phyloP scores from a whole-genome alignment of 345 rosid genomes.

The Bretschneidera sinensis region DNA sequence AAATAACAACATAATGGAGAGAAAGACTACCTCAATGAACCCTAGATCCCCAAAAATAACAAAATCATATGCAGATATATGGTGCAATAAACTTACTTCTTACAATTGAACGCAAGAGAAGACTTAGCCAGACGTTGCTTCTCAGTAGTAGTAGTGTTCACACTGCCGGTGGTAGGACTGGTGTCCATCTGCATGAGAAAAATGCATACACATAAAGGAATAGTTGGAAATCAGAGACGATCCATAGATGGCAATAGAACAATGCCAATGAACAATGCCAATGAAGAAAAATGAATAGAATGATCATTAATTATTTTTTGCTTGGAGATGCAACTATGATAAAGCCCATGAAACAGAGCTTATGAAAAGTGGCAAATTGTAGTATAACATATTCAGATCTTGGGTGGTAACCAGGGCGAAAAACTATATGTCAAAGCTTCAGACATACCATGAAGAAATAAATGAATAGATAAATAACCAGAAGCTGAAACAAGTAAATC shows the following conservation, averaged over 20 bases:
- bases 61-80: background rate
- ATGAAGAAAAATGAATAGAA: too few species aligned
- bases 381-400: background rate
- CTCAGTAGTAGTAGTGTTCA: constrained; percentile 70
- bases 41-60: background rate
- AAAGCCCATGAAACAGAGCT: background rate
- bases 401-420: too few species aligned
- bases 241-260: background rate
- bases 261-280: background rate
- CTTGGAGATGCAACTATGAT: background rate
- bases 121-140: constrained; percentile 84
- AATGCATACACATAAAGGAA: background rate
- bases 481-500: too few species aligned
- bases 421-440: too few species aligned
- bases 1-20: too few species aligned
- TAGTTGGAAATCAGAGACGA: background rate
- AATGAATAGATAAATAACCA: too few species aligned
- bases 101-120: constrained; percentile 90
- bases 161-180: constrained; percentile 98
- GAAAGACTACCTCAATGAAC: background rate
- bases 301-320: background rate
- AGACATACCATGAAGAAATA: too few species aligned
- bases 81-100: constrained; percentile 61
- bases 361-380: background rate
- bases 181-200: constrained; percentile 67